Conservation (phyloP, 176 grass and related monocot genomes). For the Avena atlantica region DNA sequence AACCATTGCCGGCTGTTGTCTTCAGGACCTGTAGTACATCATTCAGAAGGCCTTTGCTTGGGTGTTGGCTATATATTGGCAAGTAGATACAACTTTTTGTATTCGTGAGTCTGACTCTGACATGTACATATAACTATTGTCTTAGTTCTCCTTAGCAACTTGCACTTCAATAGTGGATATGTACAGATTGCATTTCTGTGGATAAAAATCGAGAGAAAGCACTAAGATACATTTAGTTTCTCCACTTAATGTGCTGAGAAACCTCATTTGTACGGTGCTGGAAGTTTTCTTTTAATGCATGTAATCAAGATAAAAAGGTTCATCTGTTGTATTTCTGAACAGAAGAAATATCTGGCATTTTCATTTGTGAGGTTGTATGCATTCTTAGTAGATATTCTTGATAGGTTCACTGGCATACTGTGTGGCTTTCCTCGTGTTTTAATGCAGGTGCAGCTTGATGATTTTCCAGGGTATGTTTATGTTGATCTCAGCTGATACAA, state of each 20-base stretch:
- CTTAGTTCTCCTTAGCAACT: not conserved
- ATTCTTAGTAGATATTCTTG: not conserved
- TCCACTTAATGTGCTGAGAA: constrained; percentile 20
- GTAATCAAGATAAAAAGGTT: not conserved
- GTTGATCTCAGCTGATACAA: not conserved
- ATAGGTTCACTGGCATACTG: not conserved
- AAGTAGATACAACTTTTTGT: not conserved
- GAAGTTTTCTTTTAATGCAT: constrained; percentile 1
- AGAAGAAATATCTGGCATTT: not conserved
- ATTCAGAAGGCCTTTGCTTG: not conserved
- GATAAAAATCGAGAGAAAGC: constrained; percentile 10
- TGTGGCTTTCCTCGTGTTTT: constrained; percentile 19
- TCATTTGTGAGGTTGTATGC: constrained; percentile 7
- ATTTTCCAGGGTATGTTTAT: not conserved
- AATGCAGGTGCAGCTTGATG: not conserved
- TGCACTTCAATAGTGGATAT: constrained; percentile 32
- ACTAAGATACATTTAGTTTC: constrained; percentile 11
- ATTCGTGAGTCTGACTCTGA: not conserved
- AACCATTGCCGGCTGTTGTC: not conserved
- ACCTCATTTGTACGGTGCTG: not conserved
- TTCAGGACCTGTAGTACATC: not conserved
- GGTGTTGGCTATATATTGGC: not conserved
- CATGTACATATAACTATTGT: not conserved
- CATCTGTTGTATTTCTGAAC: constrained; percentile 16
- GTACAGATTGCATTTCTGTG: constrained; percentile 36